phyloP scores from a whole-genome alignment of 768 basidiomycete species.

The Russula dissimulans region DNA sequence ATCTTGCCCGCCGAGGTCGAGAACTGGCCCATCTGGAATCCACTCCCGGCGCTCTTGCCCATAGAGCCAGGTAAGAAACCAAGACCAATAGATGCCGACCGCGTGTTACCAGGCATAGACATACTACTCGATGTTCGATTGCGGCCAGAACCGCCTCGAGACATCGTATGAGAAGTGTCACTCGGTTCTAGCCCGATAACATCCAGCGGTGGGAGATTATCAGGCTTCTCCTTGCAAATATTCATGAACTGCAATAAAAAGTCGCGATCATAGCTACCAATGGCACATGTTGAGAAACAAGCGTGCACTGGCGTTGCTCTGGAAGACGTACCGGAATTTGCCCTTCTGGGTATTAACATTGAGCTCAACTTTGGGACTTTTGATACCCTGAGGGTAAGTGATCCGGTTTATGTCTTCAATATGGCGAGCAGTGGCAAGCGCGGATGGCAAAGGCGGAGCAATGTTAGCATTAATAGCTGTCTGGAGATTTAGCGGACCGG shows the following conservation, averaged over 20 bases:
- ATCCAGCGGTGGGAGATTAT: constrained; percentile 78
- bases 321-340: constrained; percentile 63
- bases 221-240: constrained; percentile 92
- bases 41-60: constrained; percentile 26
- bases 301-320: neutral
- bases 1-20: constrained; percentile 45
- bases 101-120: constrained; percentile 30
- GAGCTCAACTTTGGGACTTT: constrained; percentile 75
- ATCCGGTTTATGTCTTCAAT: constrained; percentile 77
- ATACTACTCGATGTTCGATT: constrained; percentile 42
- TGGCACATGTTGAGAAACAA: constrained; percentile 2
- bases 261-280: constrained; percentile 81
- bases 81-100: constrained; percentile 44
- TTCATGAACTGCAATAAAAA: constrained; percentile 97
- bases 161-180: constrained; percentile 39
- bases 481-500: constrained; percentile 66
- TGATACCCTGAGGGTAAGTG: constrained; percentile 74
- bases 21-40: constrained; percentile 65
- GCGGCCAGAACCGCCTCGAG: constrained; percentile 57
- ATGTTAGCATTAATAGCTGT: constrained; percentile 36
- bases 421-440: constrained; percentile 70
- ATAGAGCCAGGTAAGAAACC: constrained; percentile 31
- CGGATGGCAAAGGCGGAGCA: constrained; percentile 46
- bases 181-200: constrained; percentile 84
- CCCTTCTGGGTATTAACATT: constrained; percentile 78